Evolutionary conservation across 2,329 filamentous ascomycete genomes (phyloP).

Genomic region (Clarireedia paspali): DNA sequence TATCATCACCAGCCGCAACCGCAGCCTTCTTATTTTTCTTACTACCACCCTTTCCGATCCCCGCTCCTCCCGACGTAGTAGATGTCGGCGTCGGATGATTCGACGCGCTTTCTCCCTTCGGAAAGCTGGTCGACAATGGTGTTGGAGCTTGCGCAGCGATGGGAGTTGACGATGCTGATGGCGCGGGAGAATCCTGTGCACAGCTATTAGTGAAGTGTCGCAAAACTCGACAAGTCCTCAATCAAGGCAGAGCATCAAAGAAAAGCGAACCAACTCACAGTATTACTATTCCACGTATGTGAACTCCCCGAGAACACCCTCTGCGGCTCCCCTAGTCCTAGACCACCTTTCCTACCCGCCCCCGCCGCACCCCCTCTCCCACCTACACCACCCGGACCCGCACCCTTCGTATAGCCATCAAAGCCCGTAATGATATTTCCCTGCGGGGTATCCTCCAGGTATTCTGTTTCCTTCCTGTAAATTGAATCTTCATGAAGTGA

Average conservation of each 20-base stretch:
- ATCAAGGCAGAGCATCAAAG: not conserved
- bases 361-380: slow-evolving; percentile 37
- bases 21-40: slow-evolving; percentile 47
- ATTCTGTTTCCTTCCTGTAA: slow-evolving; percentile 72
- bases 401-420: slow-evolving; percentile 95
- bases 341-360: slow-evolving; percentile 50
- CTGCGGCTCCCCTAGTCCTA: slow-evolving; percentile 48
- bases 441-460: slow-evolving; percentile 80
- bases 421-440: slow-evolving; percentile 98
- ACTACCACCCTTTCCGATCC: slow-evolving; percentile 23
- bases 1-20: slow-evolving; percentile 41
- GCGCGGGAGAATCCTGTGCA: slow-evolving; percentile 24
- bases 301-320: slow-evolving; percentile 55
- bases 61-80: slow-evolving; percentile 33
- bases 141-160: slow-evolving; percentile 42
- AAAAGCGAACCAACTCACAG: slow-evolving; percentile 25
- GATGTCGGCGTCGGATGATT: slow-evolving; percentile 50
- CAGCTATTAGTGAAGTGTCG: not conserved
- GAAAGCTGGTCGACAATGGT: slow-evolving; percentile 47
- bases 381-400: slow-evolving; percentile 43
- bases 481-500: slow-evolving; percentile 66
- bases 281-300: slow-evolving; percentile 49
- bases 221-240: no score
- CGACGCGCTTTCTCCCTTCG: slow-evolving; percentile 37
- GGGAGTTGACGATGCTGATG: slow-evolving; percentile 26